These are phyloP conservation scores for Zopfia rhizophila DNA, from an alignment of 2,329 filamentous ascomycete species.

Conservation along the genomic window DNA sequence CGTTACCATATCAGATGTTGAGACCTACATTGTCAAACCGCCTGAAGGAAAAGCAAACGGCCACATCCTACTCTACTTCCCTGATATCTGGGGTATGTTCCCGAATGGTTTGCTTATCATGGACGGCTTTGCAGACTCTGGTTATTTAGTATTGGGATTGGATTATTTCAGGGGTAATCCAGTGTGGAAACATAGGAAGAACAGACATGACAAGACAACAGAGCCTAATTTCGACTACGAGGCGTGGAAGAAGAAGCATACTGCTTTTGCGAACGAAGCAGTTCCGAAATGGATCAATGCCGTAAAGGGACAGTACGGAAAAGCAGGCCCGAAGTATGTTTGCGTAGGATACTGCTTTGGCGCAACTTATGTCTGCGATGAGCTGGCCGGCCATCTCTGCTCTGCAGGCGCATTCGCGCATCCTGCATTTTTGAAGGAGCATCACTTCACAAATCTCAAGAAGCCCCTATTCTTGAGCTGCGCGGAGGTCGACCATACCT, in stretches of 20 bases:
- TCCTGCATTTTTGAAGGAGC: conserved; percentile 61
- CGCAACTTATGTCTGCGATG: conserved; percentile 57
- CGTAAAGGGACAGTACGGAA: conserved; percentile 51
- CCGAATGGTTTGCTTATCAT: conserved; percentile 58
- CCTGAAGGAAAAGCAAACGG: conserved; percentile 48
- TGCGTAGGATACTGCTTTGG: conserved; percentile 56
- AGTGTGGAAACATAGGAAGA: conserved; percentile 54
- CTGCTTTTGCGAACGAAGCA: conserved; percentile 54
- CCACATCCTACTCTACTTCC: conserved; percentile 58
- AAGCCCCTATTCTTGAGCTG: conserved; percentile 60
- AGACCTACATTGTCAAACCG: conserved; percentile 53
- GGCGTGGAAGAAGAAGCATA: conserved; percentile 61
- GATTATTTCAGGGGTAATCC: conserved; percentile 61
- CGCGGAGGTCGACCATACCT: conserved; percentile 58
- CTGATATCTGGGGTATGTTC: conserved; percentile 59
- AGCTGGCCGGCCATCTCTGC: conserved; percentile 51
- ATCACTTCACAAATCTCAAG: conserved; percentile 55
- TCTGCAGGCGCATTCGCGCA: conserved; percentile 63
- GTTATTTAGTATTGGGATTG: conserved; percentile 56
- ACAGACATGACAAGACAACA: conserved; percentile 22
- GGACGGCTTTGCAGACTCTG: conserved; percentile 59
- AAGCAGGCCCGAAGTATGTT: conserved; percentile 49
- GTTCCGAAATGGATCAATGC: conserved; percentile 58
- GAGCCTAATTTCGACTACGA: conserved; percentile 57
- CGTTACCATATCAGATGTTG: conserved; percentile 46